Evolutionary conservation across 345 rosid genomes (phyloP).

Genomic region (Bretschneidera sinensis): DNA sequence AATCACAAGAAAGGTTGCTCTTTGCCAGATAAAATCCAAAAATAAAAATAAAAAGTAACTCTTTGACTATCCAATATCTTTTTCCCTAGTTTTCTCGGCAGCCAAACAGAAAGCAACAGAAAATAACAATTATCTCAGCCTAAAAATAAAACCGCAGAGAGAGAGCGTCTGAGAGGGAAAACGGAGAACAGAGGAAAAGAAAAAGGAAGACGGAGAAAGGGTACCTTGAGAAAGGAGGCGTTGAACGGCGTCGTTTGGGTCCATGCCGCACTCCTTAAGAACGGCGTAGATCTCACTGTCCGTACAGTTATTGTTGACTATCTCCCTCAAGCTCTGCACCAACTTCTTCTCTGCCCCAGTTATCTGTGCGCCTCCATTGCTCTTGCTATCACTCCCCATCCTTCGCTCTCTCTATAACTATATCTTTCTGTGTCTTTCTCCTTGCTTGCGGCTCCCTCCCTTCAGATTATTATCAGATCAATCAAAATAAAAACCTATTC

Average conservation of each 20-base stretch:
- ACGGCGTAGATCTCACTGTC: conserved; percentile 45
- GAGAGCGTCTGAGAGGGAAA: too few relatives aligned
- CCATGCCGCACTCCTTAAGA: conserved; percentile 46
- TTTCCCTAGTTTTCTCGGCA: too few relatives aligned
- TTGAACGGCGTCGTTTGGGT: conserved; percentile 45
- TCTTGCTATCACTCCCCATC: conserved; percentile 27
- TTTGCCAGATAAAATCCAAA: too few relatives aligned
- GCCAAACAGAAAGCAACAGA: not conserved
- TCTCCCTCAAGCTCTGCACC: conserved; percentile 41
- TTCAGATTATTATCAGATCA: conserved; percentile 8
- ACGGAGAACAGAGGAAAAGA: not conserved
- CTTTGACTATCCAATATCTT: too few relatives aligned
- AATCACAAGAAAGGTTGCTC: too few relatives aligned
- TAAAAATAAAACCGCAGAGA: too few relatives aligned
- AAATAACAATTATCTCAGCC: too few relatives aligned
- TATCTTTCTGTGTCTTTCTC: not conserved
- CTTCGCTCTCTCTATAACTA: not conserved
- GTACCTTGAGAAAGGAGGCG: conserved; percentile 58
- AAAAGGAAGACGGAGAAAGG: conserved; percentile 25
- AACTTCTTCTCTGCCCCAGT: conserved; percentile 28
- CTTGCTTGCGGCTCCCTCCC: not conserved
- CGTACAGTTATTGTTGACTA: conserved; percentile 25
- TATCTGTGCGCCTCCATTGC: conserved; percentile 17
- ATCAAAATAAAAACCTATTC: not conserved
- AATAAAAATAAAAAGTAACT: too few relatives aligned